Percentiles rank a stretch among this genome's conserved stretches.
Evolutionary conservation across 2,329 filamentous ascomycete genomes (phyloP).

Genomic region (Fusarium zealandicum): DNA sequence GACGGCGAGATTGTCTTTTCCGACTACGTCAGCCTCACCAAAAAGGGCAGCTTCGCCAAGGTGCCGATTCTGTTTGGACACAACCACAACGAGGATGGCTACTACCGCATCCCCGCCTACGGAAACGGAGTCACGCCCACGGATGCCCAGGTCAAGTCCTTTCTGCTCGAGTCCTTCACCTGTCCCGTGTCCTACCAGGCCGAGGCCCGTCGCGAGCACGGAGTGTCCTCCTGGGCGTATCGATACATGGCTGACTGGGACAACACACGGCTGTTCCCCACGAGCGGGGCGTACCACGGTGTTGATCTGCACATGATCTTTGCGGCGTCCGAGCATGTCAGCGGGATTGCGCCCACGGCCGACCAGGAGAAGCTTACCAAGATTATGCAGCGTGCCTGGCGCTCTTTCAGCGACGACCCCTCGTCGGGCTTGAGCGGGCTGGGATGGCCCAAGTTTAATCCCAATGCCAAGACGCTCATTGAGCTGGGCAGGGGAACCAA

Average conservation of each 20-base stretch:
- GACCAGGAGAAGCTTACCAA: slow-evolving; percentile 45
- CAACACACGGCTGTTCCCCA: slow-evolving; percentile 54
- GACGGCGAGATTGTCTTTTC: slow-evolving; percentile 52
- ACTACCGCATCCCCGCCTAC: slow-evolving; percentile 55
- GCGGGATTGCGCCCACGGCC: slow-evolving; percentile 44
- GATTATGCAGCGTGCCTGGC: slow-evolving; percentile 53
- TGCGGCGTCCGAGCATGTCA: slow-evolving; percentile 50
- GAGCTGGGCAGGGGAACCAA: slow-evolving; percentile 17
- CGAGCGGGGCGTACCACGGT: slow-evolving; percentile 58
- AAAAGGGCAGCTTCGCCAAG: slow-evolving; percentile 48
- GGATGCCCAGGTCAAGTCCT: slow-evolving; percentile 46
- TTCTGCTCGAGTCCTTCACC: slow-evolving; percentile 55
- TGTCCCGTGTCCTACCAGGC: slow-evolving; percentile 54
- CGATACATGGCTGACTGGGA: slow-evolving; percentile 59
- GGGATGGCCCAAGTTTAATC: slow-evolving; percentile 39
- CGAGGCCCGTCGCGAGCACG: slow-evolving; percentile 43
- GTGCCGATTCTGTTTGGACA: slow-evolving; percentile 53
- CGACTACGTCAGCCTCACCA: slow-evolving; percentile 48
- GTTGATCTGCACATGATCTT: slow-evolving; percentile 57
- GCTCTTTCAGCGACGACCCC: slow-evolving; percentile 50
- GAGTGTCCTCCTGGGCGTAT: slow-evolving; percentile 53
- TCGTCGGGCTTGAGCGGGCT: slow-evolving; percentile 41
- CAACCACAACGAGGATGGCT: slow-evolving; percentile 56
- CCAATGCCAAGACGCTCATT: slow-evolving; percentile 18
- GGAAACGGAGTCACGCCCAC: slow-evolving; percentile 50